Evolutionary conservation across 2,329 filamentous ascomycete genomes (phyloP).

Genomic region (Sporothrix sp.): DNA sequence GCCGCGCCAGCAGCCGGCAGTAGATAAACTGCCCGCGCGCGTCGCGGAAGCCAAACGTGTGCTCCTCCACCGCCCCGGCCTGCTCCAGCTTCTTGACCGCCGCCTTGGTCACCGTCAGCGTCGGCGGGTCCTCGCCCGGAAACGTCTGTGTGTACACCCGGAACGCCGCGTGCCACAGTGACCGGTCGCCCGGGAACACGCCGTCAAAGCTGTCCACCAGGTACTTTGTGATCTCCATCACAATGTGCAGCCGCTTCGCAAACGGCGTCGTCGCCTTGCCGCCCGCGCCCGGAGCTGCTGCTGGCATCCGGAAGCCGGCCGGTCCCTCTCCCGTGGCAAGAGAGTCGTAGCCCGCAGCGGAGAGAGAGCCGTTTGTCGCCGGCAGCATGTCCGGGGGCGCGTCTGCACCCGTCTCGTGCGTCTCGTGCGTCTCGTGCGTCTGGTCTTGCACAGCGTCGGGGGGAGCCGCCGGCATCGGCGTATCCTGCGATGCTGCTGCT

Average conservation of each 20-base stretch:
- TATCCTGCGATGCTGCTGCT: too few relatives aligned
- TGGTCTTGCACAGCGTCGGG: too few relatives aligned
- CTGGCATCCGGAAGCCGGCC: conserved; percentile 15
- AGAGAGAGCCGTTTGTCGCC: neutral
- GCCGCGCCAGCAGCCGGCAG: conserved; percentile 35
- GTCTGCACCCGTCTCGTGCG: too few relatives aligned
- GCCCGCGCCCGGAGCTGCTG: conserved; percentile 18
- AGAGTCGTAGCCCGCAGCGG: neutral
- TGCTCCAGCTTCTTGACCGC: conserved; percentile 31
- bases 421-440: too few relatives aligned
- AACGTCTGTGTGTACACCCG: conserved; percentile 36
- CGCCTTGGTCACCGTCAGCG: conserved; percentile 29
- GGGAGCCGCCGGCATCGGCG: too few relatives aligned
- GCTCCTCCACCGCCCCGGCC: conserved; percentile 28
- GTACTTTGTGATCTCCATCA: conserved; percentile 32
- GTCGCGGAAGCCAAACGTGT: conserved; percentile 36
- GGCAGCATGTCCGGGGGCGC: too few relatives aligned
- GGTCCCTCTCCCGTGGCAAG: neutral
- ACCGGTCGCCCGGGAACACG: conserved; percentile 41
- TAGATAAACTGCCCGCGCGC: conserved; percentile 34
- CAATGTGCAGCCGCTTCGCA: conserved; percentile 23
- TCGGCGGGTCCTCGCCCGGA: conserved; percentile 31
- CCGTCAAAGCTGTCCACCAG: conserved; percentile 34
- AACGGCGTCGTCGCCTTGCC: conserved; percentile 16
- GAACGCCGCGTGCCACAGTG: conserved; percentile 39